Conservation (phyloP, 306 rosid genomes). For the Psophocarpus tetragonolobus region DNA sequence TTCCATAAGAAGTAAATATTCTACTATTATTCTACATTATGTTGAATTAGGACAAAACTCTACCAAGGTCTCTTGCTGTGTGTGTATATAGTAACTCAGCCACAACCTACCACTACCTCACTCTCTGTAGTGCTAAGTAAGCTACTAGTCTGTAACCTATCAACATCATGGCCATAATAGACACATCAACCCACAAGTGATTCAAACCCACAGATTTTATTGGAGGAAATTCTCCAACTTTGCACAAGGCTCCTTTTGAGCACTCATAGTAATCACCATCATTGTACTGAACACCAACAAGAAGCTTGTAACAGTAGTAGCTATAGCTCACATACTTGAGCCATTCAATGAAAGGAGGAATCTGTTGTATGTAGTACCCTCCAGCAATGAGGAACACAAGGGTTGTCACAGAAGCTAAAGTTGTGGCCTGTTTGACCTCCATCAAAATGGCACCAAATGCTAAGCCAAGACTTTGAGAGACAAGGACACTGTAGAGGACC, state of each 20-base stretch:
- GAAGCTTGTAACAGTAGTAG: constrained; percentile 80
- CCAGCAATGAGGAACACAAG: constrained; percentile 88
- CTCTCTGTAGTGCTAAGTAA: constrained; percentile 72
- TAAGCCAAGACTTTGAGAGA: constrained; percentile 79
- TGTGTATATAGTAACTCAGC: neutral
- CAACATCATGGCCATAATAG: constrained; percentile 69
- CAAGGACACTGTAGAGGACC: constrained; percentile 81
- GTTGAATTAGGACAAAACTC: constrained; percentile 40
- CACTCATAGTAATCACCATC: constrained; percentile 75
- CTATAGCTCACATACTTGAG: constrained; percentile 80
- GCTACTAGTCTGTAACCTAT: constrained; percentile 73
- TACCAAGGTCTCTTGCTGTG: constrained; percentile 24
- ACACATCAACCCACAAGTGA: constrained; percentile 69
- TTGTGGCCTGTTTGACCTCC: constrained; percentile 84
- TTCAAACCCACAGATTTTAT: constrained; percentile 63
- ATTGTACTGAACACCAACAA: constrained; percentile 72
- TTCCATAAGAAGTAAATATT: neutral
- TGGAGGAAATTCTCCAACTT: constrained; percentile 60
- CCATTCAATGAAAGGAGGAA: constrained; percentile 81
- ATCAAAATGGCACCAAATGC: constrained; percentile 84
- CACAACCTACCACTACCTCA: constrained; percentile 47
- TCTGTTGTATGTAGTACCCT: constrained; percentile 75
- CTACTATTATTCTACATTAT: constrained; percentile 29
- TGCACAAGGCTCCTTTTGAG: constrained; percentile 62
- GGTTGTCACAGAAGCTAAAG: constrained; percentile 80